Percentiles rank a stretch among this genome's conserved stretches.
These are phyloP conservation scores for Diaporthe capsici DNA, from an alignment of 2,329 filamentous ascomycete genomes.

Conservation along the genomic window DNA sequence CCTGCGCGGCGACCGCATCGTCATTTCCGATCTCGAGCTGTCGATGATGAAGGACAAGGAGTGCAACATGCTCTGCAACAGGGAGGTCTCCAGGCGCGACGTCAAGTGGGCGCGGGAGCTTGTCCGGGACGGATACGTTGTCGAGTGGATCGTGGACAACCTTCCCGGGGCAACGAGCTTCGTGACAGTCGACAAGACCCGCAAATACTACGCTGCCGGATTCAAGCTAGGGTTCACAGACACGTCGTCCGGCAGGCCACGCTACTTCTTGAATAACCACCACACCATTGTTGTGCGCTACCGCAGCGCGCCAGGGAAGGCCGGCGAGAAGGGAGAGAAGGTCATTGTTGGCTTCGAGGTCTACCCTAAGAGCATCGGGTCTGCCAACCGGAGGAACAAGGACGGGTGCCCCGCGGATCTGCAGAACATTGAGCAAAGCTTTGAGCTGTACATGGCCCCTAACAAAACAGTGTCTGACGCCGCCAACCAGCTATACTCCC, in stretches of 20 bases:
- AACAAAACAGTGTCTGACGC: conserved; percentile 69
- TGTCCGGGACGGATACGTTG: conserved; percentile 85
- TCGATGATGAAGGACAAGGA: conserved; percentile 82
- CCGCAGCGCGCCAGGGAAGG: conserved; percentile 77
- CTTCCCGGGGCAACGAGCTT: conserved; percentile 91
- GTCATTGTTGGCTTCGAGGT: conserved; percentile 92
- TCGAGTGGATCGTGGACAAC: conserved; percentile 95
- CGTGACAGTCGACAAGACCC: conserved; percentile 85
- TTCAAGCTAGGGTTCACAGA: conserved; percentile 90
- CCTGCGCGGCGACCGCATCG: conserved; percentile 87
- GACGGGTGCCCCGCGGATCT: conserved; percentile 78
- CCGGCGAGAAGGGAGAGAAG: conserved; percentile 79
- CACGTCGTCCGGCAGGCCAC: conserved; percentile 69
- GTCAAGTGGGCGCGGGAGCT: conserved; percentile 78
- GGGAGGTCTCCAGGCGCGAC: conserved; percentile 74
- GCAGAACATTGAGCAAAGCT: conserved; percentile 71
- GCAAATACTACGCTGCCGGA: conserved; percentile 90
- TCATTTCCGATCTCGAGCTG: conserved; percentile 86
- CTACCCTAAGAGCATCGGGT: conserved; percentile 86
- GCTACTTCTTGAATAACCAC: conserved; percentile 88
- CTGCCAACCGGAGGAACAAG: conserved; percentile 69
- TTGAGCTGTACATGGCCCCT: conserved; percentile 78
- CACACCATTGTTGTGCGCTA: conserved; percentile 87
- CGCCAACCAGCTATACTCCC: conserved; percentile 58
- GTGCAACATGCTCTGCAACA: conserved; percentile 80